A percentile compares a stretch with the other conserved stretches of the same genome.
Conservation (phyloP, 306 rosid genomes). For the Cucurbita argyrosperma region DNA sequence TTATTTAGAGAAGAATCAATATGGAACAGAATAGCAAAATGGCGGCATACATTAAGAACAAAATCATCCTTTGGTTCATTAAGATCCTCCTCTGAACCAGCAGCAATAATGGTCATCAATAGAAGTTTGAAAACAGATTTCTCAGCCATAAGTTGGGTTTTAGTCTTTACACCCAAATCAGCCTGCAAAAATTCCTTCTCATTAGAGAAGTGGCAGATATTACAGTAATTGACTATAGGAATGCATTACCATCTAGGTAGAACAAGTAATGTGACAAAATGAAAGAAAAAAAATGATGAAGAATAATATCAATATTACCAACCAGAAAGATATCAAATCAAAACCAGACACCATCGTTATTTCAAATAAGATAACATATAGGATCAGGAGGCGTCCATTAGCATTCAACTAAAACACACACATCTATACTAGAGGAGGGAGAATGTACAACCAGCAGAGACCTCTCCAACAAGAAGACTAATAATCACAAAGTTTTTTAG, state of each 20-base stretch:
- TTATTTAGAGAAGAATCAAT: slow-evolving; percentile 42
- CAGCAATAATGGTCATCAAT: slow-evolving; percentile 77
- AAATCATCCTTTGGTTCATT: slow-evolving; percentile 74
- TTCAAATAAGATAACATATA: not conserved
- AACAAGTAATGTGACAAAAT: not conserved
- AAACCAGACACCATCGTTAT: not conserved
- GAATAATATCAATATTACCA: not conserved
- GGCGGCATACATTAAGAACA: slow-evolving; percentile 78
- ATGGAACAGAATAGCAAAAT: slow-evolving; percentile 90
- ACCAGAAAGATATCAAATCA: not conserved
- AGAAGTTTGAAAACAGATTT: slow-evolving; percentile 92
- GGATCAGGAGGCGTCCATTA: not conserved
- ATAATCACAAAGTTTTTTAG: not conserved
- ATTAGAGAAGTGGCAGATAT: slow-evolving; percentile 16
- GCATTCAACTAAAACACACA: not conserved
- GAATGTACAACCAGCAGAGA: not conserved
- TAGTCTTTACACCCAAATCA: slow-evolving; percentile 96
- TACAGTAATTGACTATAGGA: not conserved
- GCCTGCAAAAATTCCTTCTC: slow-evolving; percentile 44
- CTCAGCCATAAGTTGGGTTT: slow-evolving; percentile 98
- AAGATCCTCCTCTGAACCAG: slow-evolving; percentile 76
- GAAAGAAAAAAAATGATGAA: not conserved
- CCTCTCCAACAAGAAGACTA: not conserved
- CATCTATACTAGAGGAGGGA: not conserved
- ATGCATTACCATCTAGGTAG: not conserved